A percentile compares a stretch with the other conserved stretches of the same genome.
Conservation (phyloP, 176 grass and related monocot species). For the bread wheat (Triticum aestivum) region DNA sequence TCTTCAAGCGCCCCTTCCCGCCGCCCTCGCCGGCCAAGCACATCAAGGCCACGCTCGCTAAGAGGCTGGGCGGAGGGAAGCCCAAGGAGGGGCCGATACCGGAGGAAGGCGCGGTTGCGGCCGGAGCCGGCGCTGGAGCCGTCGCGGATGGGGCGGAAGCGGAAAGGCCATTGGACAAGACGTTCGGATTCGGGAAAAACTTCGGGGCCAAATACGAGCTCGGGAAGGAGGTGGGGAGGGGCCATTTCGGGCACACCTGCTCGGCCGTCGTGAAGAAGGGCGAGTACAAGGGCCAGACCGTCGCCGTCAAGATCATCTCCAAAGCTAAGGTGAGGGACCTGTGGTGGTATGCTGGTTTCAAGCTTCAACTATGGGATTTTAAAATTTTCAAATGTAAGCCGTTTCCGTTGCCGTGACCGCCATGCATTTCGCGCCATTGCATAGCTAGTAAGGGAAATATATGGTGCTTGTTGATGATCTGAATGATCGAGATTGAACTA, state of each 20-base stretch:
- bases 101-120: slow-evolving; percentile 51
- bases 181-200: slow-evolving; percentile 80
- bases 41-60: slow-evolving; percentile 83
- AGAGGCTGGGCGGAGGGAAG: slow-evolving; percentile 59
- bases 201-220: slow-evolving; percentile 95
- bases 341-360: not conserved
- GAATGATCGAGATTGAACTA: not conserved
- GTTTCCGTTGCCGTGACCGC: not conserved
- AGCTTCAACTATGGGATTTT: slow-evolving; percentile 8
- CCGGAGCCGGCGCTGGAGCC: not conserved
- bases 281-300: slow-evolving; percentile 75
- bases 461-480: not conserved
- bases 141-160: slow-evolving; percentile 45
- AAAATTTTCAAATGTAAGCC: slow-evolving; percentile 23
- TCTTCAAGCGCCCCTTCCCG: slow-evolving; percentile 90
- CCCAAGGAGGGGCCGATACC: slow-evolving; percentile 82
- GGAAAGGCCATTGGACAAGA: slow-evolving; percentile 89
- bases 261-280: slow-evolving; percentile 79
- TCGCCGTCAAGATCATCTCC: slow-evolving; percentile 95
- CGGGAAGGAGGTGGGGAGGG: slow-evolving; percentile 96
- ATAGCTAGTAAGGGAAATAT: slow-evolving; percentile 4
- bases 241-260: slow-evolving; percentile 97
- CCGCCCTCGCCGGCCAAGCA: slow-evolving; percentile 94
- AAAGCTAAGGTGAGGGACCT: slow-evolving; percentile 81
- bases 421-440: slow-evolving; percentile 24